These are phyloP conservation scores for Camellia japonica DNA, from an alignment of 148 eudicot genomes.

Conservation along the genomic window DNA sequence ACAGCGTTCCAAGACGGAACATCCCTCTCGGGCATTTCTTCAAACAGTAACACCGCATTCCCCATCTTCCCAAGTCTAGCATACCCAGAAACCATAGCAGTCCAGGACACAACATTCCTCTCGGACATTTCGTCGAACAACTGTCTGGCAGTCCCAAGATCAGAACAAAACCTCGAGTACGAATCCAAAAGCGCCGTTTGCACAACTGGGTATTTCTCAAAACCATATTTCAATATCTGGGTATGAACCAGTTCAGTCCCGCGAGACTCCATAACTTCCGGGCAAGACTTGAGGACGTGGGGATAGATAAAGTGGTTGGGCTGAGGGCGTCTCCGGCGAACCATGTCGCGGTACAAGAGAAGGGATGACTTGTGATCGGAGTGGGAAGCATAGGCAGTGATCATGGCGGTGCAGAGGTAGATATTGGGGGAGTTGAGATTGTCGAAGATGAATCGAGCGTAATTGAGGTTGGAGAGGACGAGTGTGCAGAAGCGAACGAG, in stretches of 20 bases:
- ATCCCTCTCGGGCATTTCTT: slow-evolving; percentile 58
- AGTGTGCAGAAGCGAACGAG: slow-evolving; percentile 57
- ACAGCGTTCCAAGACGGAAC: slow-evolving; percentile 75
- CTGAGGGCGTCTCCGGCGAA: slow-evolving; percentile 23
- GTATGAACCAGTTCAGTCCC: slow-evolving; percentile 62
- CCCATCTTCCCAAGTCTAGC: slow-evolving; percentile 58
- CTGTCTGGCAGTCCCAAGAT: slow-evolving; percentile 39
- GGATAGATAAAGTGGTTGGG: slow-evolving; percentile 66
- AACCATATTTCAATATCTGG: slow-evolving; percentile 65
- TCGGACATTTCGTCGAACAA: slow-evolving; percentile 81
- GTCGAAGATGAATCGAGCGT: slow-evolving; percentile 58
- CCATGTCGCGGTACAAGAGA: slow-evolving; percentile 44
- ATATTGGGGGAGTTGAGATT: slow-evolving; percentile 48
- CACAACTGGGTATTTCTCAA: slow-evolving; percentile 63
- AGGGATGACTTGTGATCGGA: slow-evolving; percentile 34
- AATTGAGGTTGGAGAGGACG: slow-evolving; percentile 40
- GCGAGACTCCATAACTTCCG: slow-evolving; percentile 31
- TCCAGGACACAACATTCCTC: slow-evolving; percentile 70
- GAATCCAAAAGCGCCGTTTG: slow-evolving; percentile 61
- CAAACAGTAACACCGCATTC: slow-evolving; percentile 60
- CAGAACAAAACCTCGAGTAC: slow-evolving; percentile 48
- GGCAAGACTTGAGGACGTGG: slow-evolving; percentile 45
- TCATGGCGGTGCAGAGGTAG: slow-evolving; percentile 66
- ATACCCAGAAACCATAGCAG: slow-evolving; percentile 76
- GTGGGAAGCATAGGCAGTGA: slow-evolving; percentile 50